phyloP scores from a whole-genome alignment of 2,329 filamentous ascomycete genomes.

The Knufia fluminis region DNA sequence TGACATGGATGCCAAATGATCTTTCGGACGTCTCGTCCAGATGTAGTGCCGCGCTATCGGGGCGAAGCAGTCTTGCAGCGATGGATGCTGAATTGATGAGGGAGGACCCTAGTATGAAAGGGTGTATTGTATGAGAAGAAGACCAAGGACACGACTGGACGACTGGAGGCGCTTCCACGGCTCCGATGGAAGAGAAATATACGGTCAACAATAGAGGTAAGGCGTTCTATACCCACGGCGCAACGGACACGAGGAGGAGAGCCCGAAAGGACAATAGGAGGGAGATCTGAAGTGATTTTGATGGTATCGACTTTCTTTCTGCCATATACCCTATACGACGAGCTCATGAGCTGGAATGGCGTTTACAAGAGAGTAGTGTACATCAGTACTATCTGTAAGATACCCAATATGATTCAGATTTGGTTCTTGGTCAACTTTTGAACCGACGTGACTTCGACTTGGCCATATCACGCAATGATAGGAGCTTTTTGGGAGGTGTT shows the following conservation, averaged over 20 bases:
- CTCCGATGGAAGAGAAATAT: too few relatives aligned
- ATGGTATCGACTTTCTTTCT: not conserved
- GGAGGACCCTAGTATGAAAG: not conserved
- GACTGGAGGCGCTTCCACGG: too few relatives aligned
- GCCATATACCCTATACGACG: not conserved
- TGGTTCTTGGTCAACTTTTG: too few relatives aligned
- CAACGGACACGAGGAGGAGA: not conserved
- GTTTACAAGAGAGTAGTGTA: too few relatives aligned
- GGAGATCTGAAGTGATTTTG: not conserved
- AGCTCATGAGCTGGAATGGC: not conserved
- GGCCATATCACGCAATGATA: too few relatives aligned
- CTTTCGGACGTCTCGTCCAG: not conserved
- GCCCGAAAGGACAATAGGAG: not conserved
- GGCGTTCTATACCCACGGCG: too few relatives aligned
- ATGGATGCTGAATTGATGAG: not conserved
- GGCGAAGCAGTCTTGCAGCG: not conserved
- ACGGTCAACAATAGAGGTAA: too few relatives aligned
- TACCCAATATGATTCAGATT: too few relatives aligned
- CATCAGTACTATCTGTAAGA: too few relatives aligned
- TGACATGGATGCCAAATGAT: slow-evolving; percentile 9
- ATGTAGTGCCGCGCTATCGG: not conserved
- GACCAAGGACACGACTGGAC: too few relatives aligned
- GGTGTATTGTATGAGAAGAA: not conserved
- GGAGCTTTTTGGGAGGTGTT: too few relatives aligned
- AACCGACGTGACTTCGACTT: too few relatives aligned